Percentiles rank a stretch among this genome's conserved stretches.
These are phyloP conservation scores for Neoboletus magnificus DNA, from an alignment of 768 basidiomycete genomes.

Conservation along the genomic window DNA sequence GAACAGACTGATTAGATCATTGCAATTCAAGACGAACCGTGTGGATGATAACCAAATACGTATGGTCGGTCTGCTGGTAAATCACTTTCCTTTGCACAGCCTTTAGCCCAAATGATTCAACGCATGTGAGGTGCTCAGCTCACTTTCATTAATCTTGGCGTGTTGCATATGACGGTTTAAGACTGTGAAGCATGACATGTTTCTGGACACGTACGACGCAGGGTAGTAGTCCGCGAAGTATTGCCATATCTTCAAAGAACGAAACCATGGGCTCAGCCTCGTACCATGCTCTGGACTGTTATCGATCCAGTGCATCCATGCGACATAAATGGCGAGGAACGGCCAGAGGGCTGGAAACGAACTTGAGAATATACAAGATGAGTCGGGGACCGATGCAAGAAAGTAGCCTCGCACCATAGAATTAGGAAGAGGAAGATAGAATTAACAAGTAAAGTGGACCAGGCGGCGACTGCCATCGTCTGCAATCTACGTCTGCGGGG, in stretches of 20 bases:
- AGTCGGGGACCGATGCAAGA: background rate
- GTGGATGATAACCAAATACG: constrained; percentile 98
- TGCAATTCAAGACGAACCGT: constrained; percentile 53
- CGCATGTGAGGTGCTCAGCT: constrained; percentile 1
- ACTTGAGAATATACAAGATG: constrained; percentile 39
- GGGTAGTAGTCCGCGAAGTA: constrained; percentile 94
- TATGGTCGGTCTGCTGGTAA: constrained; percentile 90
- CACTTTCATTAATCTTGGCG: constrained; percentile 34
- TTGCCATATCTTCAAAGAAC: constrained; percentile 69
- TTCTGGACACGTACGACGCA: constrained; percentile 63
- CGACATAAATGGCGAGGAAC: constrained; percentile 65
- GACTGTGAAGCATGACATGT: background rate
- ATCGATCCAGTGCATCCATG: constrained; percentile 80
- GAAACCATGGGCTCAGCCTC: constrained; percentile 70
- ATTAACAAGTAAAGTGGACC: constrained; percentile 79
- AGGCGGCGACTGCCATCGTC: constrained; percentile 83
- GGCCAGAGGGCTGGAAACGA: constrained; percentile 92
- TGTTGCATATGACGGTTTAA: background rate
- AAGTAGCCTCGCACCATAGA: constrained; percentile 59
- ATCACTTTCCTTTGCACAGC: constrained; percentile 61
- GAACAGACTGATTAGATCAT: background rate
- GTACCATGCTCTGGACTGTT: constrained; percentile 70
- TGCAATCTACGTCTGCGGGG: constrained; percentile 85
- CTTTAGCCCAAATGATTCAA: background rate
- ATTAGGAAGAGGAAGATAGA: constrained; percentile 65